Percentiles rank a stretch among this genome's conserved stretches.
phyloP scores from a whole-genome alignment of 2,329 filamentous ascomycete species.

The Monosporascus sp. region DNA sequence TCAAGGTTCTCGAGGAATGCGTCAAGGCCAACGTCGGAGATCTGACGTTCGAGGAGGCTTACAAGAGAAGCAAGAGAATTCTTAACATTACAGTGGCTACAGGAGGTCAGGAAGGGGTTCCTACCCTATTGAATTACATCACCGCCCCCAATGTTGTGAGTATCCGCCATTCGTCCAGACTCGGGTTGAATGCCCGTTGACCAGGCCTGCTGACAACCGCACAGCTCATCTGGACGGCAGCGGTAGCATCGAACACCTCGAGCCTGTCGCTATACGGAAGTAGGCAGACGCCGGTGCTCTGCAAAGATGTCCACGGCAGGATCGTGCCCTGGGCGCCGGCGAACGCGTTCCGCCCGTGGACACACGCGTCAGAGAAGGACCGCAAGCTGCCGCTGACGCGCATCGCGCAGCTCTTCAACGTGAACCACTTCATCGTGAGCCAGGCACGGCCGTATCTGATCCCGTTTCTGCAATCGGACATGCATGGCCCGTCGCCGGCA shows the following conservation, averaged over 20 bases:
- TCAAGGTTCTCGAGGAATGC: conserved; percentile 75
- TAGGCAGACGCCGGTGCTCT: conserved; percentile 62
- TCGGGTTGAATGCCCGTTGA: not conserved
- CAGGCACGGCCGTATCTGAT: conserved; percentile 88
- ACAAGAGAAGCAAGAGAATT: conserved; percentile 75
- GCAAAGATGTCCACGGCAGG: conserved; percentile 69
- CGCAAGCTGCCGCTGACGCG: conserved; percentile 62
- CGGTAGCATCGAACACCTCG: conserved; percentile 68
- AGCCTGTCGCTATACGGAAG: conserved; percentile 61
- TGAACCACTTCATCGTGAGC: conserved; percentile 92
- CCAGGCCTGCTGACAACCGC: conserved; percentile 9
- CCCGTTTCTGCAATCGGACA: conserved; percentile 76
- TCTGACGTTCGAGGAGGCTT: conserved; percentile 90
- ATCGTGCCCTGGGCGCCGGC: conserved; percentile 70
- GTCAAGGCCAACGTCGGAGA: conserved; percentile 83
- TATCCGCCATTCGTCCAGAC: conserved; percentile 20
- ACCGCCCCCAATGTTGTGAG: conserved; percentile 88
- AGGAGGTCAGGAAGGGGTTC: conserved; percentile 67
- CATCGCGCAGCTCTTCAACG: conserved; percentile 80
- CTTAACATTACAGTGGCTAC: conserved; percentile 89
- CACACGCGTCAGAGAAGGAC: conserved; percentile 59
- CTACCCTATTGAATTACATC: conserved; percentile 84
- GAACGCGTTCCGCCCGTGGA: conserved; percentile 65
- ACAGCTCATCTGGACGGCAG: conserved; percentile 75
- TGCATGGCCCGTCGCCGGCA: conserved; percentile 65